phyloP scores from a whole-genome alignment of 202 grass and related monocot genomes.

The Miscanthus sacchariflorus region DNA sequence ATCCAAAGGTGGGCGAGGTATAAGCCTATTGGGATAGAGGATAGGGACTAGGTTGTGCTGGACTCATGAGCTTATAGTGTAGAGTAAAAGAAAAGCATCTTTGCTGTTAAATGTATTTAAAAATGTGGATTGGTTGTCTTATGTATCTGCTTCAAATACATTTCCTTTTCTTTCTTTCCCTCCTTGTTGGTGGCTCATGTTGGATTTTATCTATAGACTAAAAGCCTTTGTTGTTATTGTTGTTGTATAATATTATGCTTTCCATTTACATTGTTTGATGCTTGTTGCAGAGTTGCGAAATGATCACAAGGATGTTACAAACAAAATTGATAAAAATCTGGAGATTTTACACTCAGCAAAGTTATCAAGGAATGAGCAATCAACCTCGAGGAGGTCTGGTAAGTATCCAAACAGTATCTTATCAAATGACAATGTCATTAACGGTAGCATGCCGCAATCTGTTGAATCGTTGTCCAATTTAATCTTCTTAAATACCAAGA shows the following conservation, averaged over 20 bases:
- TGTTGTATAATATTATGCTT: background rate
- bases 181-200: background rate
- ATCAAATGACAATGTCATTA: background rate
- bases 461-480: conserved; percentile 11
- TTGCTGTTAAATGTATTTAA: conserved; percentile 5
- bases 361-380: conserved; percentile 54
- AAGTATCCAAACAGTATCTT: background rate
- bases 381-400: conserved; percentile 54
- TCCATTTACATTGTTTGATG: conserved; percentile 16
- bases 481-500: conserved; percentile 1
- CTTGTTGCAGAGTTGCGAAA: conserved; percentile 67
- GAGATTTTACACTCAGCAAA: conserved; percentile 82
- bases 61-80: background rate
- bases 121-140: background rate
- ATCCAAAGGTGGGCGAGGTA: too few relatives aligned
- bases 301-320: conserved; percentile 82
- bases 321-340: conserved; percentile 84
- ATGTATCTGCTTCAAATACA: conserved; percentile 1
- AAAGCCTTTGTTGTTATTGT: background rate
- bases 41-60: background rate
- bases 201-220: background rate
- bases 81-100: background rate
- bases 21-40: too few relatives aligned
- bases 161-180: background rate
- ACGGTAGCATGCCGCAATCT: background rate